phyloP scores from a whole-genome alignment of 2,329 filamentous ascomycete genomes.

The Fusarium nisikadoi region DNA sequence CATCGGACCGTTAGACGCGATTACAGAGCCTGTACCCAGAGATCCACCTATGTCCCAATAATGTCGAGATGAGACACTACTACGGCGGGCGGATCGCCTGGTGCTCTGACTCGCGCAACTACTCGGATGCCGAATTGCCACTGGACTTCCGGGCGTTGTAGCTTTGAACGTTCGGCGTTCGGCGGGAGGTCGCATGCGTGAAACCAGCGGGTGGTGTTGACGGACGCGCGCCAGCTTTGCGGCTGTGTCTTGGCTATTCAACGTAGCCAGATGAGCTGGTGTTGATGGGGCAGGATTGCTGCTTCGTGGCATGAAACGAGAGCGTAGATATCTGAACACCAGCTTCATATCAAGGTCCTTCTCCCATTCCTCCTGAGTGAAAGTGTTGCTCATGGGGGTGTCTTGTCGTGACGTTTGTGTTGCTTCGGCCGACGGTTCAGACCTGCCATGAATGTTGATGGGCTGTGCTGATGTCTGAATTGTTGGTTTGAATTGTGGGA shows the following conservation, averaged over 20 bases:
- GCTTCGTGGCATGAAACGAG: constrained; percentile 71
- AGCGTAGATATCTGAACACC: constrained; percentile 87
- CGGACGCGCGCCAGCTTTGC: constrained; percentile 85
- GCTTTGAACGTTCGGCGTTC: constrained; percentile 69
- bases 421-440: constrained; percentile 36
- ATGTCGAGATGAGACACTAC: constrained; percentile 79
- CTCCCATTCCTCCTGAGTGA: constrained; percentile 89
- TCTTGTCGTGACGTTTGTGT: constrained; percentile 38
- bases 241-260: constrained; percentile 71
- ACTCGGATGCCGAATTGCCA: constrained; percentile 61
- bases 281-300: constrained; percentile 55
- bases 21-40: constrained; percentile 78
- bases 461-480: constrained; percentile 52
- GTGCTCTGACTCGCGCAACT: constrained; percentile 92
- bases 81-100: constrained; percentile 74
- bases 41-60: constrained; percentile 93
- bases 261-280: constrained; percentile 59
- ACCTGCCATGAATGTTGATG: constrained; percentile 50
- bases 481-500: constrained; percentile 60
- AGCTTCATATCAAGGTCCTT: constrained; percentile 89
- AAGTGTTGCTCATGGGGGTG: constrained; percentile 48
- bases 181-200: constrained; percentile 57
- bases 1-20: constrained; percentile 73
- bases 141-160: constrained; percentile 60
- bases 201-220: constrained; percentile 88